Evolutionary conservation across 257 asterid genomes (phyloP).

Genomic region (Craterostigma plantagineum): DNA sequence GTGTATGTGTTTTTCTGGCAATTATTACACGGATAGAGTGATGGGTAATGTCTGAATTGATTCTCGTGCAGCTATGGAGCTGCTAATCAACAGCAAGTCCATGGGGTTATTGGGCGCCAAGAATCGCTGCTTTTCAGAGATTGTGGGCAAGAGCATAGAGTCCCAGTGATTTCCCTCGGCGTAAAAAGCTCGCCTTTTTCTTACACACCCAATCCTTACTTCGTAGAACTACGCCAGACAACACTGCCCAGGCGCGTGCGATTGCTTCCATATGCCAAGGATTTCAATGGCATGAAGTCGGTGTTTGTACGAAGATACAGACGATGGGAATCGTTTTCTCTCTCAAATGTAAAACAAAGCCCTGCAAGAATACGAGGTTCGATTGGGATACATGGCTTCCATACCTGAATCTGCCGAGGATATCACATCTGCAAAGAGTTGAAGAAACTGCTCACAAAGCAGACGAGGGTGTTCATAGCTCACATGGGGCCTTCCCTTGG

Average conservation of each 20-base stretch:
- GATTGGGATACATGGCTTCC: constrained; percentile 7
- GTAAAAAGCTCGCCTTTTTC: constrained; percentile 10
- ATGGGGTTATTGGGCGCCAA: constrained; percentile 23
- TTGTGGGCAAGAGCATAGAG: constrained; percentile 16
- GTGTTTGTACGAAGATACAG: constrained; percentile 21
- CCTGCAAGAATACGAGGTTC: constrained; percentile 13
- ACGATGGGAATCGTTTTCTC: constrained; percentile 16
- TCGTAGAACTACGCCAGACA: constrained; percentile 12
- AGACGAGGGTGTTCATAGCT: constrained; percentile 23
- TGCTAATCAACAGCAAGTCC: constrained; percentile 20
- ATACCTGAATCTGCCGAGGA: constrained; percentile 14
- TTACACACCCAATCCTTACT: constrained; percentile 5
- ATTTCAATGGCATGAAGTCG: constrained; percentile 28
- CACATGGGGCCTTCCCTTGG: constrained; percentile 30
- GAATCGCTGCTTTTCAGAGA: constrained; percentile 9
- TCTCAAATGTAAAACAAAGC: constrained; percentile 13
- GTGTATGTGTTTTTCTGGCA: not conserved
- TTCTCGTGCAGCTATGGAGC: constrained; percentile 17
- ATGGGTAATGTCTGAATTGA: not conserved
- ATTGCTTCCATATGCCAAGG: constrained; percentile 20
- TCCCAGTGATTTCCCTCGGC: constrained; percentile 21
- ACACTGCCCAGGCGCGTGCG: constrained; percentile 17
- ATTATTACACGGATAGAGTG: not conserved
- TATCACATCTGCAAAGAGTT: constrained; percentile 10
- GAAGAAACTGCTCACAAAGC: constrained; percentile 7